Conservation (phyloP, 768 basidiomycete genomes). For the Termitomyces sp. region DNA sequence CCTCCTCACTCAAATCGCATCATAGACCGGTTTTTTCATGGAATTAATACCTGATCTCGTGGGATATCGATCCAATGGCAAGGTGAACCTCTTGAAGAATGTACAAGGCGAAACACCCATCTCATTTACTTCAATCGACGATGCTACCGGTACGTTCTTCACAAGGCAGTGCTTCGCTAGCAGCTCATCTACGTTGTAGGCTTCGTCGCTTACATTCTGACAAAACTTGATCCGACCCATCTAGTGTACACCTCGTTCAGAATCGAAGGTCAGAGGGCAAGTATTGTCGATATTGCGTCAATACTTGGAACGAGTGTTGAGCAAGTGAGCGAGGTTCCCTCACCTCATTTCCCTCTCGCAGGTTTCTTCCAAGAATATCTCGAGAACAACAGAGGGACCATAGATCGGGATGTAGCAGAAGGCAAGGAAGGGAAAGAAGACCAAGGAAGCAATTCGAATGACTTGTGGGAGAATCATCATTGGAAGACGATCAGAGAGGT, state of each 20-base stretch:
- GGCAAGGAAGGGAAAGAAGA: constrained; percentile 4
- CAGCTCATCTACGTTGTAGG: neutral
- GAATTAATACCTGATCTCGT: constrained; percentile 9
- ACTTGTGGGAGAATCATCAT: constrained; percentile 4
- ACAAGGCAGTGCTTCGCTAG: neutral
- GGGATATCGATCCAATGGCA: constrained; percentile 2
- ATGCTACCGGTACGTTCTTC: constrained; percentile 2
- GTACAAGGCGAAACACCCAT: constrained; percentile 2
- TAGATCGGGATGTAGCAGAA: constrained; percentile 1
- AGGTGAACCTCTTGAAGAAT: constrained; percentile 6
- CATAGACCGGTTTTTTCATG: constrained; percentile 3
- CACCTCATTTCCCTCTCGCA: neutral
- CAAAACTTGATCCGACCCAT: constrained; percentile 20
- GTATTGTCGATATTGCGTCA: constrained; percentile 19
- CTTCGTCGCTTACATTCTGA: constrained; percentile 8
- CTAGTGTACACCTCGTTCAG: constrained; percentile 26
- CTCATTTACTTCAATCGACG: constrained; percentile 8
- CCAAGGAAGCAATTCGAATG: constrained; percentile 8
- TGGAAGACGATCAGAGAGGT: constrained; percentile 8
- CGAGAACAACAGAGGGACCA: constrained; percentile 4
- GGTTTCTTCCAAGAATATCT: constrained; percentile 6
- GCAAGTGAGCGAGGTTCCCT: constrained; percentile 8
- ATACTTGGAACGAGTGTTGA: constrained; percentile 10
- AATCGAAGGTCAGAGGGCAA: constrained; percentile 28
- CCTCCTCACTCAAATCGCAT: neutral